phyloP scores from a whole-genome alignment of 176 grass and related monocot genomes.

The Aechmea fasciata region DNA sequence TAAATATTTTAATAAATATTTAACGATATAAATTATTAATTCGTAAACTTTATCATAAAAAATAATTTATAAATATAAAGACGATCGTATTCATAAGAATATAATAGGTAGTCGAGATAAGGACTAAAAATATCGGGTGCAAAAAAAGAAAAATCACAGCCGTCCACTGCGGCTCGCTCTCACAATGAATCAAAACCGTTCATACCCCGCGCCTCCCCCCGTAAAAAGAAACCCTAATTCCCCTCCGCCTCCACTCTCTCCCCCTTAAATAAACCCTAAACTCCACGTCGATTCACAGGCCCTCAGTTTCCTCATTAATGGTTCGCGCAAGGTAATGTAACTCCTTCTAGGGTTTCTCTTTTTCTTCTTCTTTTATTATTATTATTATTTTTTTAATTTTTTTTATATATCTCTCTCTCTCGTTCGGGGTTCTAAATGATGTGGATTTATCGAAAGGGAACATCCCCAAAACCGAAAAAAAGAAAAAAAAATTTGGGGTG shows the following conservation, averaged over 20 bases:
- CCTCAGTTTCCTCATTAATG: background rate
- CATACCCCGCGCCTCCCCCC: background rate
- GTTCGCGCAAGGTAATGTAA: background rate
- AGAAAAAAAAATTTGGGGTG: background rate
- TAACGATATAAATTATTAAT: no score
- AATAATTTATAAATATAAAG: no score
- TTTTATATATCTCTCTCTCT: background rate
- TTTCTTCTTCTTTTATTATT: background rate
- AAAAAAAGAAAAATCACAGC: background rate
- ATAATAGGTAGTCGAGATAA: no score
- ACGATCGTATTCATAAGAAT: no score
- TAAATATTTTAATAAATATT: no score
- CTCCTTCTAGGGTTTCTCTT: background rate
- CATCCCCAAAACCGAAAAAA: background rate
- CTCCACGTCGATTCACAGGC: background rate
- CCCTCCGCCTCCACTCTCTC: background rate
- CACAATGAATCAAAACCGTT: background rate
- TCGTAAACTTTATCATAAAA: no score
- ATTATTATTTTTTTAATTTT: no score
- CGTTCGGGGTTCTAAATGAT: slow-evolving; percentile 37
- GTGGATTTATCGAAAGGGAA: slow-evolving; percentile 29
- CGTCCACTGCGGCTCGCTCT: background rate
- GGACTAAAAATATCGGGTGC: no score
- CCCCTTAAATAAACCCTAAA: background rate
- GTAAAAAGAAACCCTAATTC: background rate